Base-by-base conservation (phyloP, 768 basidiomycete species). In the Rhodotorula babjevae region DNA sequence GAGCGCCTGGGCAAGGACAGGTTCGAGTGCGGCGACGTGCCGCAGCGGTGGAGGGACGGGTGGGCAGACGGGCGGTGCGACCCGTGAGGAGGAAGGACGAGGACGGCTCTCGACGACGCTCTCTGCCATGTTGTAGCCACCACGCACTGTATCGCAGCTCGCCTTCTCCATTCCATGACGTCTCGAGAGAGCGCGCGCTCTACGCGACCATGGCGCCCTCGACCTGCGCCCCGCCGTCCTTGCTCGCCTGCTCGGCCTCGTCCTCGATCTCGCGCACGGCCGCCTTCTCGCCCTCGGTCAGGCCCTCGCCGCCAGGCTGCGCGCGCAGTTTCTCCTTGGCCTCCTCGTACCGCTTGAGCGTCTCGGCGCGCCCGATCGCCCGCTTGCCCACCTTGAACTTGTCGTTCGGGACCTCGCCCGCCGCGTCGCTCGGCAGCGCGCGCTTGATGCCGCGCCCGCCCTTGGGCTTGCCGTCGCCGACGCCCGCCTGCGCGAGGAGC, bases 21-120 rank as follows among this genome's bases (percentile, higher is more conserved):
- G 65, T 97, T 97, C 81, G 87, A 92, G 80, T 98, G 95, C 80
- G 79, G 82, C 47, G 91, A 86, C 79, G 87, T 89, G 59, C 89
- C 90, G 75, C 89, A 92, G 83, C 84, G 94, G 78, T 98, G 95
- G 95, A 90, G 85, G 83, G 91, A 94, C 80, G 95, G 93, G 1
- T 90, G 91, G 33, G 77, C 80, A 9, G 92, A 97, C 81, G 93
- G 92, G 27, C 87, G 89, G 58, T 98, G 94, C 80, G 92, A 94
- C 84, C 93, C 56, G 69, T 31, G 44, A 46, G 44, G 44, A 36
- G 36, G 36, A n/a, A n/a, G 36, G 5, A 36, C 2, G 44, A 46
- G 44, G 44, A 42, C 42, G 9, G 42, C 7, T 42, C 42, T 7
- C 42, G 42, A 14, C 42, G 42, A 42, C 42, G 42, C 8, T 36